Evolutionary conservation across 345 rosid genomes (phyloP), one percentile per base, ranked within the genome.

Genomic region (Salix brachista): DNA sequence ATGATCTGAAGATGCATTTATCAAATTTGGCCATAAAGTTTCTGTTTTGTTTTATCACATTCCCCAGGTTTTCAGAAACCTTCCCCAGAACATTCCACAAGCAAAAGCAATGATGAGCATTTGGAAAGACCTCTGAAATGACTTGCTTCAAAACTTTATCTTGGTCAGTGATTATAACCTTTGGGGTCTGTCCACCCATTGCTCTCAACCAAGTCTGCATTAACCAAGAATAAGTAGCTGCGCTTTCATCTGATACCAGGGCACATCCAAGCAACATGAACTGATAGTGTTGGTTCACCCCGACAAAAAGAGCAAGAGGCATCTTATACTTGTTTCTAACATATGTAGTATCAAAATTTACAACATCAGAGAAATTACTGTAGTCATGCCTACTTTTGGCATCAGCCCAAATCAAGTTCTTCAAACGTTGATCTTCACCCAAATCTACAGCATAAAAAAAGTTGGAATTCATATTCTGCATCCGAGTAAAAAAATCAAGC

Each of bases 221-320:
- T 69, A 91, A 56, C 94, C 94, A 91, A 76, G 89, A 81, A 77
- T 79, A 85, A 1, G 94, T 86, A 14, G 87, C 77, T 44, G 81
- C 71, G 73, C 79, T 86, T 81, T 89, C 94, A 73, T 91, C 94
- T 2, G 91, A 81, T 74, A 91, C 39, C 60, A 89, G 71, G n/a
- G 88, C 91, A 75, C 91, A 91, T 67, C 94, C 94, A 79, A 91
- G 92, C 36, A 86, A 83, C 74, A 91, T 83, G 67, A 83, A 85
- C 32, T 91, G 94, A 69, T 82, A 91, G 39, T 91, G 94, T 50
- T 91, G 90, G 78, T 91, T 91, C 78, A 89, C 91, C 52, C 94
- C 92, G 67, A 89, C 79, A 82, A 91, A 86, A 52, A 84, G 73
- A 36, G 86, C 87, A 75, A 91, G 88, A 19, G 92, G 94, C 87